These are phyloP conservation scores for Phellopilus nigrolimitatus DNA, from an alignment of 1,284 basidiomycete species.

Conservation along the genomic window DNA sequence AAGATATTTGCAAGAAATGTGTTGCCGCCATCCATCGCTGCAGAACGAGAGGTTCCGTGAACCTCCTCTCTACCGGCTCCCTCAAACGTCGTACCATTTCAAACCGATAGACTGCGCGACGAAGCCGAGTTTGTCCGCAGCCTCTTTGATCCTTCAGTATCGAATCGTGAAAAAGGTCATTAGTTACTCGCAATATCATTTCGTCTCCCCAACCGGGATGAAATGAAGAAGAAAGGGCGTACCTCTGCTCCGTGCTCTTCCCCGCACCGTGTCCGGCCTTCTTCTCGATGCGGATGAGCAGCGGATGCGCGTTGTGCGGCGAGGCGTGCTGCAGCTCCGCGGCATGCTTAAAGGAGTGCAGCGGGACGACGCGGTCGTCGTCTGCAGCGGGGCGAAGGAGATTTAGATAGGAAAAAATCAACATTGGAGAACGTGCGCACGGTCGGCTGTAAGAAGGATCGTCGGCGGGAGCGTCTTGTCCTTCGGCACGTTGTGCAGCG, in stretches of 20 bases:
- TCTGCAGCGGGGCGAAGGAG: too few relatives aligned
- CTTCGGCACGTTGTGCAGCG: constrained; percentile 67
- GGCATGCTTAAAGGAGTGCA: constrained; percentile 78
- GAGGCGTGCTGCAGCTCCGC: constrained; percentile 66
- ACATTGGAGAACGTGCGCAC: constrained; percentile 37
- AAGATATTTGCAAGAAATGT: too few relatives aligned
- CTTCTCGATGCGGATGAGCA: constrained; percentile 71
- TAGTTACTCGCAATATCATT: too few relatives aligned
- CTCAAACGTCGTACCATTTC: constrained; percentile 29
- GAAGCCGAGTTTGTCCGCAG: constrained; percentile 74
- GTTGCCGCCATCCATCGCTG: too few relatives aligned
- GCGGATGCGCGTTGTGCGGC: constrained; percentile 61
- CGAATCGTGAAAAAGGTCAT: constrained; percentile 14
- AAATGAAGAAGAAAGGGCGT: constrained; percentile 19
- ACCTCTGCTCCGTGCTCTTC: constrained; percentile 73
- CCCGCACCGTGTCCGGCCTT: constrained; percentile 80
- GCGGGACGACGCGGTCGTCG: constrained; percentile 77
- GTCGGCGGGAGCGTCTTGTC: constrained; percentile 61
- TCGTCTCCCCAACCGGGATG: background rate
- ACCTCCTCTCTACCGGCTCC: too few relatives aligned
- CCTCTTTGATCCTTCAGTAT: constrained; percentile 59
- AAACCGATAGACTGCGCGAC: constrained; percentile 62
- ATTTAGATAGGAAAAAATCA: too few relatives aligned
- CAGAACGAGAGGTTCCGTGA: too few relatives aligned
- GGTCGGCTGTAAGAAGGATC: constrained; percentile 73